Percentiles rank a stretch among this genome's conserved stretches.
These are phyloP conservation scores for Clarireedia homoeocarpa DNA, from an alignment of 2,329 filamentous ascomycete species.

Conservation along the genomic window DNA sequence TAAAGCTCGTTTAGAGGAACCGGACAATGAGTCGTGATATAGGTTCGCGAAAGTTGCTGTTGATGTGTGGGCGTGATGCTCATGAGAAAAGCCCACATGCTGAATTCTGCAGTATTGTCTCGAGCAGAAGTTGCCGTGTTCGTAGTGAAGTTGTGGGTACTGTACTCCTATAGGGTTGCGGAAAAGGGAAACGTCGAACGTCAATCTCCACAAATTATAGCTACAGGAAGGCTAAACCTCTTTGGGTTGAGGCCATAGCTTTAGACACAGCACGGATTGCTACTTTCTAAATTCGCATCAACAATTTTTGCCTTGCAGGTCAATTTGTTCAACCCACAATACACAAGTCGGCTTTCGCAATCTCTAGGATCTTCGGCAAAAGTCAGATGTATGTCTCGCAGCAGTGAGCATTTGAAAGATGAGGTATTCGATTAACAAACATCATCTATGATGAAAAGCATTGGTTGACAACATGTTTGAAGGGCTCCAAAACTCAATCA, in stretches of 20 bases:
- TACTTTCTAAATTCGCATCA: background rate
- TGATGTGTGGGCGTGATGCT: no score
- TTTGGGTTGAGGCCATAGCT: background rate
- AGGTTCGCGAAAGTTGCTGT: no score
- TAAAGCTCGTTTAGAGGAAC: no score
- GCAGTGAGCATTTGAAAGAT: slow-evolving; percentile 31
- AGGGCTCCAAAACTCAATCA: slow-evolving; percentile 61
- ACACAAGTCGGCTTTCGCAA: background rate
- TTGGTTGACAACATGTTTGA: slow-evolving; percentile 10
- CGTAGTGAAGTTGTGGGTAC: no score
- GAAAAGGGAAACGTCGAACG: no score
- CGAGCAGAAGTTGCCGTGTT: no score
- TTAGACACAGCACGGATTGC: background rate
- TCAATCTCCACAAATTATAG: background rate
- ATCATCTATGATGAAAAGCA: background rate
- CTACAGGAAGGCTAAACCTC: background rate
- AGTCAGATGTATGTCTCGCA: slow-evolving; percentile 17
- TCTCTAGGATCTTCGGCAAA: background rate
- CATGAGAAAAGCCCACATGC: no score
- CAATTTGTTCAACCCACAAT: background rate
- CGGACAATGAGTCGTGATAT: no score
- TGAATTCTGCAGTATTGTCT: no score
- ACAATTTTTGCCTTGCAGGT: no score
- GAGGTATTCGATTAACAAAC: slow-evolving; percentile 5
- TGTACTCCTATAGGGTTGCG: no score